Conservation (phyloP, 257 asterid species). For the Mentha longifolia region DNA sequence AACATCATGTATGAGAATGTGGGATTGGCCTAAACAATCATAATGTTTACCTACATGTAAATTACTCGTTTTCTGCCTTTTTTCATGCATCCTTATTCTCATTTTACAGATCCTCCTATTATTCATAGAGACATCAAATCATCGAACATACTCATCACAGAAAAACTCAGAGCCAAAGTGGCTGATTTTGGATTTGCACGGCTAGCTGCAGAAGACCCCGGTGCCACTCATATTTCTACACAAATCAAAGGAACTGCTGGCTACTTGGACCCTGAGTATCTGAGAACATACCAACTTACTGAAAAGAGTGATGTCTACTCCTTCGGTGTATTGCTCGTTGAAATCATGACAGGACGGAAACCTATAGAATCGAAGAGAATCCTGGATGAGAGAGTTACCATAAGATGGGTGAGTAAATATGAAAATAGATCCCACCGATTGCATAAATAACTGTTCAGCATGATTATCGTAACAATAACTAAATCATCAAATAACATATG, state of each 20-base stretch:
- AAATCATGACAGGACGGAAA: slow-evolving; percentile 63
- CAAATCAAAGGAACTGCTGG: slow-evolving; percentile 81
- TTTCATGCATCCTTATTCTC: neutral
- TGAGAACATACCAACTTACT: slow-evolving; percentile 63
- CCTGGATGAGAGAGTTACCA: slow-evolving; percentile 48
- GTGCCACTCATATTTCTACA: slow-evolving; percentile 63
- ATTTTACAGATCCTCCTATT: slow-evolving; percentile 63
- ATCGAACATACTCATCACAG: slow-evolving; percentile 73
- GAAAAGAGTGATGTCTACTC: slow-evolving; percentile 82
- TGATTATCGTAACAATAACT: neutral
- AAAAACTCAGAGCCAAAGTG: slow-evolving; percentile 68
- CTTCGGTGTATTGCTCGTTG: slow-evolving; percentile 75
- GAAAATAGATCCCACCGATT: neutral
- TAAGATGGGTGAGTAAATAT: slow-evolving; percentile 59
- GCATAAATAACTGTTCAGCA: neutral
- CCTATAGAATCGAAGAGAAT: slow-evolving; percentile 56
- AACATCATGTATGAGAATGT: neutral
- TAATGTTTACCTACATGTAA: neutral
- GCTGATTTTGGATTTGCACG: slow-evolving; percentile 82
- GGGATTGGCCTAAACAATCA: neutral
- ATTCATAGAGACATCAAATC: slow-evolving; percentile 80
- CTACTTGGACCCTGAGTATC: slow-evolving; percentile 76
- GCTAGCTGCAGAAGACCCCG: slow-evolving; percentile 49
- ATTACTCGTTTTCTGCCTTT: neutral
- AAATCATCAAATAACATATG: neutral